phyloP scores from a whole-genome alignment of 768 basidiomycete genomes.

The Tylopilus balloui region DNA sequence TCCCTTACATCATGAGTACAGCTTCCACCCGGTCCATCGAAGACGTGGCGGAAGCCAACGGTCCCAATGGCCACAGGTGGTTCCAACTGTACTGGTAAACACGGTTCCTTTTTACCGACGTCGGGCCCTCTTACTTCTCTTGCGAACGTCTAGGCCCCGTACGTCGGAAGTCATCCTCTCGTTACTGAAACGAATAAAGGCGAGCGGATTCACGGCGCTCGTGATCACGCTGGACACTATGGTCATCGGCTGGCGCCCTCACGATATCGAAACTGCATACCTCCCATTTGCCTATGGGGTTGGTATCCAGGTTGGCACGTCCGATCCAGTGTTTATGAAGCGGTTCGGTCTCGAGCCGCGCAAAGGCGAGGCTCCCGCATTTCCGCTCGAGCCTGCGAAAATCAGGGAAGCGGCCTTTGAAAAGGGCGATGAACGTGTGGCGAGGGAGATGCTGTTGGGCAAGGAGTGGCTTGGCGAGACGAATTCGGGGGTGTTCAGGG shows the following conservation, averaged over 20 bases:
- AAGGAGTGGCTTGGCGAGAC: conserved; percentile 58
- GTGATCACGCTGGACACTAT: conserved; percentile 80
- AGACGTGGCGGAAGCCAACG: conserved; percentile 70
- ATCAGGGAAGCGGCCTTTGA: conserved; percentile 36
- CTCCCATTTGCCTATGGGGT: conserved; percentile 64
- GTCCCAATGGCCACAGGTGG: conserved; percentile 59
- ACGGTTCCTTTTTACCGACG: neutral
- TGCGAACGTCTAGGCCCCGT: conserved; percentile 48
- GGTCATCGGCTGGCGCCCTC: conserved; percentile 69
- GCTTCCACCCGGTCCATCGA: conserved; percentile 72
- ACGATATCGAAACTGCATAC: conserved; percentile 62
- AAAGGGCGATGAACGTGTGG: conserved; percentile 46
- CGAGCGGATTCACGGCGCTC: conserved; percentile 60
- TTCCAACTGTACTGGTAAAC: conserved; percentile 77
- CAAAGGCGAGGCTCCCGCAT: conserved; percentile 38
- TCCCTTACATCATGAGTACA: conserved; percentile 75
- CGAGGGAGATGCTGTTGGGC: conserved; percentile 43
- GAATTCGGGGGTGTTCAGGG: conserved; percentile 56
- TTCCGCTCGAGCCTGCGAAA: conserved; percentile 55
- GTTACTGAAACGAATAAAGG: conserved; percentile 61
- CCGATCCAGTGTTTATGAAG: conserved; percentile 78
- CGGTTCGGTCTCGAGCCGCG: conserved; percentile 43
- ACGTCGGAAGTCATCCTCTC: conserved; percentile 58
- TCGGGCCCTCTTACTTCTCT: neutral
- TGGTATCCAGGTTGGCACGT: conserved; percentile 61